These are phyloP conservation scores for Gonapodya sp. DNA, from an alignment of 192 early-diverging fungal species.

Conservation along the genomic window DNA sequence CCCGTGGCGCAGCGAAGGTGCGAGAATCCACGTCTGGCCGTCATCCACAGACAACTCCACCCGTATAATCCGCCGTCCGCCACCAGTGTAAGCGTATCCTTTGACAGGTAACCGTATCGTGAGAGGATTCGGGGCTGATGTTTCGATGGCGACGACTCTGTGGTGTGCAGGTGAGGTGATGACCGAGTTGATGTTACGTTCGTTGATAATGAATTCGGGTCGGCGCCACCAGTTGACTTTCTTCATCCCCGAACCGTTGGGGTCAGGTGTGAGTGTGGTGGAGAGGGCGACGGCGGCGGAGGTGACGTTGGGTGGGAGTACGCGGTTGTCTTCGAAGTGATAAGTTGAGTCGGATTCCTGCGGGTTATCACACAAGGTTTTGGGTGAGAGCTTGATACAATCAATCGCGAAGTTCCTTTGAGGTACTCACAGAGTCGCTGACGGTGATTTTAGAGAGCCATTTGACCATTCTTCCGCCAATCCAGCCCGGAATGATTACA, in stretches of 20 bases:
- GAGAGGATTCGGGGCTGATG: conserved; percentile 14
- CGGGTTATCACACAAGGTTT: conserved; percentile 6
- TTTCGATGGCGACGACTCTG: conserved; percentile 24
- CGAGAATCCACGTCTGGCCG: conserved; percentile 69
- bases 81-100: conserved; percentile 75
- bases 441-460: conserved; percentile 61
- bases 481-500: conserved; percentile 77
- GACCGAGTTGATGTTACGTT: conserved; percentile 72
- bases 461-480: conserved; percentile 83
- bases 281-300: conserved; percentile 28
- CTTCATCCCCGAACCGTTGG: conserved; percentile 16
- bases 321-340: conserved; percentile 76
- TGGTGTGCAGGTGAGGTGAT: conserved; percentile 54
- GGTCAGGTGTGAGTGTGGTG: background rate
- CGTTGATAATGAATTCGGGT: conserved; percentile 58
- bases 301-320: conserved; percentile 62
- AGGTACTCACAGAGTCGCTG: conserved; percentile 15
- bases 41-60: conserved; percentile 74
- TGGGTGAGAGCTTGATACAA: background rate
- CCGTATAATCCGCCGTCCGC: conserved; percentile 60
- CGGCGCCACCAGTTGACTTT: conserved; percentile 38
- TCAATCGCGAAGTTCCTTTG: background rate
- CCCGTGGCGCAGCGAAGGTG: conserved; percentile 36
- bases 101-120: conserved; percentile 26
- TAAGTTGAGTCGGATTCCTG: conserved; percentile 54